Base-by-base conservation (phyloP, 2,329 filamentous ascomycete genomes). In the Helotiales sp. region DNA sequence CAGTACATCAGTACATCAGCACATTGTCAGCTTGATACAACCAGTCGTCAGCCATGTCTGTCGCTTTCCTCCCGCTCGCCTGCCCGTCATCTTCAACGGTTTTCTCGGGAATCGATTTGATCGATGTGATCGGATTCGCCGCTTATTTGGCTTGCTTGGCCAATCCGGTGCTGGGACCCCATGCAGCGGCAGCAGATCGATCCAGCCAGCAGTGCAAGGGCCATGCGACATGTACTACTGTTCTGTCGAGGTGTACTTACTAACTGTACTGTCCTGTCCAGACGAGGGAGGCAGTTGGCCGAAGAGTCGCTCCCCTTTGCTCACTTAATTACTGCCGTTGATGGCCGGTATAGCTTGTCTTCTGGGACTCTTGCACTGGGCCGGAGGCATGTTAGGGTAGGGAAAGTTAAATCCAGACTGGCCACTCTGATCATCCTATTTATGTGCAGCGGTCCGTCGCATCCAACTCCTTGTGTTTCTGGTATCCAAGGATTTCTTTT, bases 151-250 rank as follows among this genome's bases (percentile, higher is more conserved):
- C 59, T 57, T 24, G 43, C 37, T 49, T 20, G 22, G 26, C 57
- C 57, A 60, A 60, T 60, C 37, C 57, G 26, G 20, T 60, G 57
- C 11, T 45, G 22, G 54, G 1, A 60, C 7, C 15, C 37, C 37
- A 45, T 60, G 37, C 40, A 60, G 40, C 57, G 37, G 57, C 57
- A 58, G 63, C 45, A 60, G 66, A 63, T 66, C 61, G 58, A 63
- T 66, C 58, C 61, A 69, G 66, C 64, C 69, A 40, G 50, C 69
- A 40, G 64, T 43, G 54, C 62, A 60, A 65, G 64, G 62, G 61
- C 57, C 52, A 61, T 65, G 62, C 65, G 52, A 52, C 34, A 43
- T 59, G 17, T 4, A 45, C 30, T 6, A 34, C 30, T 34, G 30
- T 34, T 34, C 30, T 11, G n/a, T n/a, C n/a, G n/a, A n/a, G n/a